phyloP scores from a whole-genome alignment of 345 rosid genomes.

The Pelargonium nanum region DNA sequence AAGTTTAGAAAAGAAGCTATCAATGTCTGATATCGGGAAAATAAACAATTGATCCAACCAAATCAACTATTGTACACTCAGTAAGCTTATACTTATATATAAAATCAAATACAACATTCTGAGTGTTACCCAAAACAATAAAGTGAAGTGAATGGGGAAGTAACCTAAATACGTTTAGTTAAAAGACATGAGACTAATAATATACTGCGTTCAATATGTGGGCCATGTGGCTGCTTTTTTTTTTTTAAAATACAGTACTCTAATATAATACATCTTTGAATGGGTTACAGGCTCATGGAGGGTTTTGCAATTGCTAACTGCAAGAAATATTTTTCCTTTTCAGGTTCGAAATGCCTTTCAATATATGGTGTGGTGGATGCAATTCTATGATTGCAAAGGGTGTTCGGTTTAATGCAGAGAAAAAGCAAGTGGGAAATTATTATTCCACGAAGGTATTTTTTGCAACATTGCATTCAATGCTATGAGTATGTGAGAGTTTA shows the following conservation, averaged over 20 bases:
- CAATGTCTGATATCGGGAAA: background rate
- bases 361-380: slow-evolving; percentile 98
- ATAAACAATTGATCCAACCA: background rate
- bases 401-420: slow-evolving; percentile 92
- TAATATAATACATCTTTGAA: slow-evolving; percentile 1
- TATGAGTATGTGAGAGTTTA: background rate
- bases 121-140: background rate
- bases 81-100: background rate
- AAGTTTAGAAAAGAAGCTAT: too few relatives aligned
- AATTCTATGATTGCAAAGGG: slow-evolving; percentile 95
- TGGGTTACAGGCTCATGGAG: background rate
- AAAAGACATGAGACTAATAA: background rate
- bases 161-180: background rate
- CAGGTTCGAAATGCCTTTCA: slow-evolving; percentile 97
- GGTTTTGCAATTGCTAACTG: background rate
- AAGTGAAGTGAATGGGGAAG: too few relatives aligned
- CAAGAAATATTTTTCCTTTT: background rate
- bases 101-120: background rate
- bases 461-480: background rate
- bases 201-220: too few relatives aligned
- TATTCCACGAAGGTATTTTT: slow-evolving; percentile 80
- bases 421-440: slow-evolving; percentile 97
- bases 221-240: too few relatives aligned
- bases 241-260: too few relatives aligned
- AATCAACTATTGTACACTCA: background rate